Evolutionary conservation across 2,329 filamentous ascomycete genomes (phyloP), one percentile per base, ranked within the genome.

Genomic region (Cladophialophora psammophila): DNA sequence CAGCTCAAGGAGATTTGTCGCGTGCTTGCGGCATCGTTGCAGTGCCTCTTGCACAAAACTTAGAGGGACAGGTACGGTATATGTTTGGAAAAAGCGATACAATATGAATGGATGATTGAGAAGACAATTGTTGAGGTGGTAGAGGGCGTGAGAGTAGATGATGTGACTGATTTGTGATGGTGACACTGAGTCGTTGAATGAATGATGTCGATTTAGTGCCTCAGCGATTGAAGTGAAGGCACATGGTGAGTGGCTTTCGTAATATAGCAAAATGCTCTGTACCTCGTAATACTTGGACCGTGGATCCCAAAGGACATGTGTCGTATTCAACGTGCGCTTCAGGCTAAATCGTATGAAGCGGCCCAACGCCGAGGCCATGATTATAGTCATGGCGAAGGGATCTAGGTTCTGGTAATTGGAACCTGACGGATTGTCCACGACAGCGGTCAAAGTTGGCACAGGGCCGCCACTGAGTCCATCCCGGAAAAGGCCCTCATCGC

Each of bases 31-130:
- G 18, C 73, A 72, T 36, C 63, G 71, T 45, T 76, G 70, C 0
- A 78, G 66, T 5, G 73, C 71, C 10, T 73, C 71, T 18, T 69
- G 55, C 7, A 73, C 68, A 56, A 79, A 79, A 66, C 76, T 78
- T 26, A 69, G 38, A 0, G 76, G 76, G 5, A 72, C 69, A 26
- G 75, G 78, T 6, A 68, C 67, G 0, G 69, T 71, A 34, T 72
- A 73, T 2, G 67, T 64, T 36, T 72, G 71, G 2, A 78, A 68
- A 8, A 75, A 69, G 31, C 74, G 66, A 0, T 72, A 72, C 3
- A 79, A 63, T 6, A 78, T 67, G 60, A 79, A 78, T 0, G 77
- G 77, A 61, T 80, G 78, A 64, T 78, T 73, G 2, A 80, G 67
- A n/a, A 79, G 64, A 62, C 76, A 79, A 35, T 79, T 75, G 42